Conservation (phyloP, 148 eudicot genomes). For the Vaccinium darrowii region DNA sequence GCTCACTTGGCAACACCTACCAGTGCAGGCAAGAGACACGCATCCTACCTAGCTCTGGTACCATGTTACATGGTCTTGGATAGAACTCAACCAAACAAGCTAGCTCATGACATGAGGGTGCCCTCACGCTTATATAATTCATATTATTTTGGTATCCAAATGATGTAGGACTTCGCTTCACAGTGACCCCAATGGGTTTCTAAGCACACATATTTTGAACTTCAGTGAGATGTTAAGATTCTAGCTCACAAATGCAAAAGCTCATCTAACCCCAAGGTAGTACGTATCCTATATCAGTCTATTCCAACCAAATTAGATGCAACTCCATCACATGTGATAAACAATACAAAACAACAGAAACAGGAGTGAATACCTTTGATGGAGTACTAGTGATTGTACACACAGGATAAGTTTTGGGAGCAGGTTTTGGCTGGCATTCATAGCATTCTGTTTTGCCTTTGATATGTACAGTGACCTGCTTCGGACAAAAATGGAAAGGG, state of each 20-base stretch:
- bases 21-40: too few species aligned
- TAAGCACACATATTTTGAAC: not conserved
- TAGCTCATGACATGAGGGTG: too few species aligned
- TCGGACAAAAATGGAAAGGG: not conserved
- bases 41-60: too few species aligned
- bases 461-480: slow-evolving; percentile 90
- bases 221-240: not conserved
- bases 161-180: too few species aligned
- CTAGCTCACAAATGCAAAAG: not conserved
- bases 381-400: slow-evolving; percentile 99
- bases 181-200: not conserved
- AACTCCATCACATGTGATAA: not conserved
- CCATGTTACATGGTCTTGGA: too few species aligned
- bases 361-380: slow-evolving; percentile 60
- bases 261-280: too few species aligned
- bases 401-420: slow-evolving; percentile 94
- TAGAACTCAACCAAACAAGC: too few species aligned
- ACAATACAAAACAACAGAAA: slow-evolving; percentile 4
- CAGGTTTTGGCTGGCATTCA: slow-evolving; percentile 95
- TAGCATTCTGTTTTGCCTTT: slow-evolving; percentile 91
- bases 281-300: too few species aligned
- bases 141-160: too few species aligned
- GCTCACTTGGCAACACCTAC: too few species aligned
- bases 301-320: not conserved
- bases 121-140: too few species aligned